Evolutionary conservation across 192 early-diverging fungal species (phyloP).

Genomic region (Spinellus fusiger): DNA sequence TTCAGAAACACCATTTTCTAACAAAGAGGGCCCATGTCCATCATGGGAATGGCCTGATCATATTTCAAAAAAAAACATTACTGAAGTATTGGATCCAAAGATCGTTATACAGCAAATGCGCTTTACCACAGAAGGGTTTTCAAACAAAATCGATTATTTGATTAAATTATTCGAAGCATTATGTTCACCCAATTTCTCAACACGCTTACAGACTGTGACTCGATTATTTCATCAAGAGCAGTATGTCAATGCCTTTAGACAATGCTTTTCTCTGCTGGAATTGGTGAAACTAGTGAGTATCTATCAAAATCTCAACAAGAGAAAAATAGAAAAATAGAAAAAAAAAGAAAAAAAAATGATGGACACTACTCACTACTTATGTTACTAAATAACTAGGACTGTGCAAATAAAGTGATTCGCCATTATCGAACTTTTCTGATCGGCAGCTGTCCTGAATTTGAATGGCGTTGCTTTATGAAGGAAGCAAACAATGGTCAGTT

Average conservation of each 20-base stretch:
- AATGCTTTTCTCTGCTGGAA: conserved; percentile 77
- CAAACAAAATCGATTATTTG: conserved; percentile 52
- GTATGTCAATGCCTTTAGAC: conserved; percentile 55
- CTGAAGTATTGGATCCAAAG: conserved; percentile 50
- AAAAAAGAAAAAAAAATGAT: no score
- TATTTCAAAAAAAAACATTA: conserved; percentile 35
- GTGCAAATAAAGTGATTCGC: conserved; percentile 34
- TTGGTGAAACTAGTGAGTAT: conserved; percentile 38
- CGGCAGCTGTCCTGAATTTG: conserved; percentile 38
- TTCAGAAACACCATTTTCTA: background rate
- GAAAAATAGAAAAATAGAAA: no score
- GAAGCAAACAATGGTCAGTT: conserved; percentile 21
- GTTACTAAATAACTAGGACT: conserved; percentile 20
- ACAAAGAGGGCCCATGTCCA: conserved; percentile 1
- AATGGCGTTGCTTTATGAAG: conserved; percentile 35
- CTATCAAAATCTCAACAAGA: background rate
- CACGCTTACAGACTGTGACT: conserved; percentile 51
- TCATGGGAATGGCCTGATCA: conserved; percentile 39
- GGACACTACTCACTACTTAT: background rate
- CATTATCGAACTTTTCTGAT: conserved; percentile 32
- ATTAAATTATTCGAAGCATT: conserved; percentile 55
- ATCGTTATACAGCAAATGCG: conserved; percentile 56
- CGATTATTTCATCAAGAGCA: conserved; percentile 51
- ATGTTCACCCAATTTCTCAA: conserved; percentile 42
- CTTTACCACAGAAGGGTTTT: conserved; percentile 61